A percentile compares a stretch with the other conserved stretches of the same genome.
Evolutionary conservation across 2,329 filamentous ascomycete species (phyloP).

Genomic region (Clonostachys sp.): DNA sequence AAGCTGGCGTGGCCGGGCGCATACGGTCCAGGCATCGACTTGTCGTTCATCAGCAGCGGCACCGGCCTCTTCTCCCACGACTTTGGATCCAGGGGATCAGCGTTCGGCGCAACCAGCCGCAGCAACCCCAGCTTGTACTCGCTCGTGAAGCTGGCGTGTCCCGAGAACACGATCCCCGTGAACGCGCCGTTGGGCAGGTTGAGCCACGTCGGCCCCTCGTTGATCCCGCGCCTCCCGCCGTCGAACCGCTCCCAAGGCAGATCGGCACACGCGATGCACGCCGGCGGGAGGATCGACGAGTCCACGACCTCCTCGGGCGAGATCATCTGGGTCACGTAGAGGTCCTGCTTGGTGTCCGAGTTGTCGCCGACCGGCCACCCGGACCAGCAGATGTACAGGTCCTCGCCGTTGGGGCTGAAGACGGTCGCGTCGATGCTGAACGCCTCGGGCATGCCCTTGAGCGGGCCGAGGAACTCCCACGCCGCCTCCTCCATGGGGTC

Average conservation of each 20-base stretch:
- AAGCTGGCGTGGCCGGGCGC: constrained; percentile 12
- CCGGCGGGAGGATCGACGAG: constrained; percentile 1
- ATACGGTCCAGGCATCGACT: constrained; percentile 5
- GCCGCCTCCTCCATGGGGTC: constrained; percentile 5
- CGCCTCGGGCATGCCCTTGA: constrained; percentile 7
- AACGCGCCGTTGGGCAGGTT: constrained; percentile 6
- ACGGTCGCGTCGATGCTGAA: constrained; percentile 9
- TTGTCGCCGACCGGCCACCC: constrained; percentile 6
- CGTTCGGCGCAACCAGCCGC: neutral
- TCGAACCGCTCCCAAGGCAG: constrained; percentile 6
- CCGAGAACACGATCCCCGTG: constrained; percentile 8
- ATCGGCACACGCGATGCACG: constrained; percentile 4
- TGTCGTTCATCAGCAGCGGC: constrained; percentile 6
- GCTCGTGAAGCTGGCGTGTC: constrained; percentile 7
- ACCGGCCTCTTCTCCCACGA: constrained; percentile 5
- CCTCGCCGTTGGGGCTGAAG: constrained; percentile 7
- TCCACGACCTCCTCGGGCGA: constrained; percentile 2
- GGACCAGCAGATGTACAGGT: constrained; percentile 7
- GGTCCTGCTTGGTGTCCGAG: constrained; percentile 6
- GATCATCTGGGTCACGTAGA: constrained; percentile 5
- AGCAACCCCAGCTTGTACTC: constrained; percentile 7
- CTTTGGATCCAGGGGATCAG: constrained; percentile 6
- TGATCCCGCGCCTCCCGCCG: constrained; percentile 3
- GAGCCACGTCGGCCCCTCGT: constrained; percentile 7
- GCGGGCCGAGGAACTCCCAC: constrained; percentile 7